Conservation (phyloP, 768 basidiomycete species). For the Lactifluus pinguis region DNA sequence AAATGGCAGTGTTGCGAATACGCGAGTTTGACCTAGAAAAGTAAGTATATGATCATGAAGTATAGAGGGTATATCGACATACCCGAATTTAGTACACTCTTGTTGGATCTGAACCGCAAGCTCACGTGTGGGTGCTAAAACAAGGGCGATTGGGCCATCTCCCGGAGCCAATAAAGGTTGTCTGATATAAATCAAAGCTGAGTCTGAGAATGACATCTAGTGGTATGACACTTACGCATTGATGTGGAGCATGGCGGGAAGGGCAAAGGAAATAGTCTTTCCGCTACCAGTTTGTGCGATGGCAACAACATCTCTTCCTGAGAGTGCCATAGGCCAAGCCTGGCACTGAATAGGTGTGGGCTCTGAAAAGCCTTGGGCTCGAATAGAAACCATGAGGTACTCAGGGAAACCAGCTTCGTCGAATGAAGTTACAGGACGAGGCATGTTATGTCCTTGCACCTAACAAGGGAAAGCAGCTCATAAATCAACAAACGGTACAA, state of each 20-base stretch:
- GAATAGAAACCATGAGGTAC: conserved; percentile 89
- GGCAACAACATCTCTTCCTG: conserved; percentile 88
- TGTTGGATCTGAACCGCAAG: conserved; percentile 98
- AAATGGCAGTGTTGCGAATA: conserved; percentile 97
- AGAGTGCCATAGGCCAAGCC: conserved; percentile 98
- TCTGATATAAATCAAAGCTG: conserved; percentile 29
- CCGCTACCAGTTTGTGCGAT: conserved; percentile 98
- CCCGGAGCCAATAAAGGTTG: conserved; percentile 90
- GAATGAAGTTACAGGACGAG: conserved; percentile 83
- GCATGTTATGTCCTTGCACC: conserved; percentile 84
- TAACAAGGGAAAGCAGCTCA: conserved; percentile 24
- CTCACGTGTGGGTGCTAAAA: conserved; percentile 96
- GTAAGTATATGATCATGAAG: conserved; percentile 1
- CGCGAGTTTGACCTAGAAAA: conserved; percentile 71
- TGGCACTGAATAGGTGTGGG: conserved; percentile 98
- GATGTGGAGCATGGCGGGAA: conserved; percentile 99
- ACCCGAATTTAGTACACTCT: conserved; percentile 98
- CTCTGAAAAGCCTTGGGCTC: conserved; percentile 81
- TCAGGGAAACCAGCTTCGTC: conserved; percentile 96
- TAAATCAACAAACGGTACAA: neutral
- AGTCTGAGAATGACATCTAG: neutral
- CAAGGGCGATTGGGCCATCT: conserved; percentile 94
- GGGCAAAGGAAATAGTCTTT: conserved; percentile 96
- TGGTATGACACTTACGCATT: conserved; percentile 66
- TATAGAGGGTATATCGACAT: conserved; percentile 23